These are phyloP conservation scores for Plasmodium malariae DNA, from an alignment of 169 alveolate species.

Conservation along the genomic window DNA sequence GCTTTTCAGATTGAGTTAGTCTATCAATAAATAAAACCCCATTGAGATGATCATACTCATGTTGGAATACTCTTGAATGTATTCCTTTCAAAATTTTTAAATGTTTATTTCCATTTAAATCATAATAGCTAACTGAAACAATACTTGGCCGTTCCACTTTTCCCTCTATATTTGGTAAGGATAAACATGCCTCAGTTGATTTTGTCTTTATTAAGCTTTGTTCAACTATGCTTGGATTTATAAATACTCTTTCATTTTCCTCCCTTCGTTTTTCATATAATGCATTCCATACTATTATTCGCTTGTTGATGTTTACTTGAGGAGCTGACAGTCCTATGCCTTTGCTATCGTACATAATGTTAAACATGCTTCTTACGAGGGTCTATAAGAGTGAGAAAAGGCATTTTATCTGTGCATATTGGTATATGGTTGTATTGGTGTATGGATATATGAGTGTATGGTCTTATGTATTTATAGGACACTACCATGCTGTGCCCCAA, in stretches of 20 bases:
- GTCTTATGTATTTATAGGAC: too few species aligned
- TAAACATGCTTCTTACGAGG: slow-evolving; percentile 27
- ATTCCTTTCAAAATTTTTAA: slow-evolving; percentile 61
- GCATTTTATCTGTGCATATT: background rate
- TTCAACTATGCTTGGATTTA: slow-evolving; percentile 65
- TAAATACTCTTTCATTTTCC: slow-evolving; percentile 53
- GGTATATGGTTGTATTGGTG: background rate
- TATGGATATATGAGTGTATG: too few species aligned
- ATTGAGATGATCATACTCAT: slow-evolving; percentile 76
- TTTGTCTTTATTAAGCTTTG: slow-evolving; percentile 15
- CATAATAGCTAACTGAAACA: slow-evolving; percentile 49
- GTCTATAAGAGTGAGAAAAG: background rate
- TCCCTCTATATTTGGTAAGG: slow-evolving; percentile 73
- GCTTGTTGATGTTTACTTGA: slow-evolving; percentile 62
- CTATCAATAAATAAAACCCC: slow-evolving; percentile 73
- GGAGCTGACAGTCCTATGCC: slow-evolving; percentile 81
- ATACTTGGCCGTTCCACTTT: slow-evolving; percentile 61
- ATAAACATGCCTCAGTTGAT: slow-evolving; percentile 64
- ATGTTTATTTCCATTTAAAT: slow-evolving; percentile 39
- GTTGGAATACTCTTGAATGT: slow-evolving; percentile 75
- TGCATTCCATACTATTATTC: slow-evolving; percentile 76
- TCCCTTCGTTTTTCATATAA: slow-evolving; percentile 25
- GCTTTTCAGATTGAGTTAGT: slow-evolving; percentile 38
- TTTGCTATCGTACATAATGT: slow-evolving; percentile 61
- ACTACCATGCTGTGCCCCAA: too few species aligned